Conservation (phyloP, 331 rosid species). For the Acacia pycnantha region DNA sequence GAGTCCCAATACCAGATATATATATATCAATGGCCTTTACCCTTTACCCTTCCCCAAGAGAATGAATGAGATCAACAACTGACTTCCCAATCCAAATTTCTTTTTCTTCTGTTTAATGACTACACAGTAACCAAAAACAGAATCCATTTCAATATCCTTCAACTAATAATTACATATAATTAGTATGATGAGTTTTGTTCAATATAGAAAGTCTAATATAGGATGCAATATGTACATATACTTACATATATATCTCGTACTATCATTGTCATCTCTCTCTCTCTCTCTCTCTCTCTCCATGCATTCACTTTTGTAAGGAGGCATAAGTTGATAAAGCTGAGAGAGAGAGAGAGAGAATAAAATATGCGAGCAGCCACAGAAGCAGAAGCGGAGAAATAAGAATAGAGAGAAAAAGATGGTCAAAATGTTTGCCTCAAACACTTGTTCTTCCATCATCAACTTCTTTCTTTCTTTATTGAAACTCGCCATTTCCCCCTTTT, state of each 20-base stretch:
- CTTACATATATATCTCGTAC: neutral
- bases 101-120: too few species aligned
- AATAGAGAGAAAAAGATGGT: conserved; percentile 58
- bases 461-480: conserved; percentile 75
- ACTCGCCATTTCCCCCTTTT: conserved; percentile 70
- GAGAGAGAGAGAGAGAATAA: conserved; percentile 21
- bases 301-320: neutral
- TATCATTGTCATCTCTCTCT: neutral
- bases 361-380: conserved; percentile 47
- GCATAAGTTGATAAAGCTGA: neutral
- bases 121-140: neutral
- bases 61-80: neutral
- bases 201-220: too few species aligned
- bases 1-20: conserved; percentile 61
- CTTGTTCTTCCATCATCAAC: conserved; percentile 71
- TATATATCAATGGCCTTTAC: neutral
- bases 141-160: neutral
- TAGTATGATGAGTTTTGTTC: neutral
- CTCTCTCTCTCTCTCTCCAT: neutral
- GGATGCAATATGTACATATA: too few species aligned
- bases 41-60: neutral
- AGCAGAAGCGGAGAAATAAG: conserved; percentile 4
- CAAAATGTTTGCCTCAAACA: conserved; percentile 75
- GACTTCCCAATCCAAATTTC: neutral
- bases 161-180: neutral